phyloP scores from a whole-genome alignment of 2,329 filamentous ascomycete genomes.

The Penicillium italicum region DNA sequence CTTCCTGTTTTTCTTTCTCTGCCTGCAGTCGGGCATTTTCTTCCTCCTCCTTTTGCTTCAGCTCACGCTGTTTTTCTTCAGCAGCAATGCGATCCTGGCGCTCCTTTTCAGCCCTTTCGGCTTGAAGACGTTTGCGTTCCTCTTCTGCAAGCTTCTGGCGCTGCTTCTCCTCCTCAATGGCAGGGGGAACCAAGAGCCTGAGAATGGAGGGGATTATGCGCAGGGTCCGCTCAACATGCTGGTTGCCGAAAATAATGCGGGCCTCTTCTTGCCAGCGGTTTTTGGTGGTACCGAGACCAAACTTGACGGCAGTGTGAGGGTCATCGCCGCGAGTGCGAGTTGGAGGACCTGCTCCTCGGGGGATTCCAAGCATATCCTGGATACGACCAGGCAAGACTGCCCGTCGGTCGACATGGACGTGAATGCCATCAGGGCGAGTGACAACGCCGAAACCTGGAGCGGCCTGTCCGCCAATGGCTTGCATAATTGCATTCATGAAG shows the following conservation, averaged over 20 bases:
- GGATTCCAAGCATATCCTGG: slow-evolving; percentile 45
- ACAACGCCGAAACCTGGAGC: slow-evolving; percentile 43
- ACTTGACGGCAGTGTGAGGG: slow-evolving; percentile 68
- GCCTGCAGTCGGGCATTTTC: slow-evolving; percentile 59
- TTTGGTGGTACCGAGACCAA: slow-evolving; percentile 67
- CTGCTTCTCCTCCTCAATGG: slow-evolving; percentile 75
- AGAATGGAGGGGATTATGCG: slow-evolving; percentile 67
- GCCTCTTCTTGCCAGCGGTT: slow-evolving; percentile 87
- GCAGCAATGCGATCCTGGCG: slow-evolving; percentile 60
- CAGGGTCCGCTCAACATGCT: slow-evolving; percentile 64
- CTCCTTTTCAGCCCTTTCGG: slow-evolving; percentile 59
- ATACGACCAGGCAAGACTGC: slow-evolving; percentile 52
- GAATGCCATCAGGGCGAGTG: slow-evolving; percentile 50
- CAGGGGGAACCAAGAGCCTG: slow-evolving; percentile 72
- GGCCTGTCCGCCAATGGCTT: slow-evolving; percentile 49
- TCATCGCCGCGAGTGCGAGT: slow-evolving; percentile 43
- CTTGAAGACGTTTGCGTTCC: slow-evolving; percentile 56
- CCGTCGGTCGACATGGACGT: slow-evolving; percentile 53
- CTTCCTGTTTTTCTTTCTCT: slow-evolving; percentile 61
- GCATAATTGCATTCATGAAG: slow-evolving; percentile 57
- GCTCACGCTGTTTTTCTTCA: slow-evolving; percentile 70
- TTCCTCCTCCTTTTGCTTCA: slow-evolving; percentile 64
- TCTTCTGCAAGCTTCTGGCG: slow-evolving; percentile 59
- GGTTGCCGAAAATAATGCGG: slow-evolving; percentile 73
- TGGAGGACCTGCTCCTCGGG: slow-evolving; percentile 26